A percentile compares a stretch with the other conserved stretches of the same genome.
These are phyloP conservation scores for Combretum micranthum DNA, from an alignment of 345 rosid genomes.

Conservation along the genomic window DNA sequence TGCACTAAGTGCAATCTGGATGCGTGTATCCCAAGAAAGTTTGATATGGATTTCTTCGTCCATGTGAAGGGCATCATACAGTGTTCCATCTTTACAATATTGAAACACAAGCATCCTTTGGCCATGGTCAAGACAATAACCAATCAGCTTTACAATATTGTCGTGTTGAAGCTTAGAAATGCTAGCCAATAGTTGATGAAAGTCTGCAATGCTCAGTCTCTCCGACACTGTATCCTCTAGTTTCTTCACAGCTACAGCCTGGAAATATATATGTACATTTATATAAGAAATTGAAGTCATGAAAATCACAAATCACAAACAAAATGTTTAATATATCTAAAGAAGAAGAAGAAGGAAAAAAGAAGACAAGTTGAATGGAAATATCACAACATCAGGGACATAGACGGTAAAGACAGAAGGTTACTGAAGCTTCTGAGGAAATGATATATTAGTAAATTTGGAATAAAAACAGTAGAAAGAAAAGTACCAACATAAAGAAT, in stretches of 20 bases:
- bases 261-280: conserved; percentile 3
- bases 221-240: conserved; percentile 37
- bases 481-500: too few species aligned
- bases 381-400: too few species aligned
- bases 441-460: too few species aligned
- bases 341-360: too few species aligned
- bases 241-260: conserved; percentile 85
- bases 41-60: conserved; percentile 52
- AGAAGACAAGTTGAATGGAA: too few species aligned
- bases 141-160: conserved; percentile 66
- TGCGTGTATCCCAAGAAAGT: conserved; percentile 72
- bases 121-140: conserved; percentile 77
- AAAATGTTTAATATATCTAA: not conserved
- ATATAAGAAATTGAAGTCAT: not conserved
- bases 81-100: conserved; percentile 59
- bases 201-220: conserved; percentile 51
- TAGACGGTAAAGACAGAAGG: too few species aligned
- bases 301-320: not conserved
- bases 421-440: too few species aligned
- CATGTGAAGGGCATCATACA: conserved; percentile 69
- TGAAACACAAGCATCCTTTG: conserved; percentile 66
- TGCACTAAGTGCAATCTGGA: conserved; percentile 69
- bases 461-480: too few species aligned
- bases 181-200: conserved; percentile 43
- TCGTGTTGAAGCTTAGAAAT: conserved; percentile 58